A percentile compares a stretch with the other conserved stretches of the same genome.
Evolutionary conservation across 768 basidiomycete genomes (phyloP).

Genomic region (Pleurotus cornucopiae): DNA sequence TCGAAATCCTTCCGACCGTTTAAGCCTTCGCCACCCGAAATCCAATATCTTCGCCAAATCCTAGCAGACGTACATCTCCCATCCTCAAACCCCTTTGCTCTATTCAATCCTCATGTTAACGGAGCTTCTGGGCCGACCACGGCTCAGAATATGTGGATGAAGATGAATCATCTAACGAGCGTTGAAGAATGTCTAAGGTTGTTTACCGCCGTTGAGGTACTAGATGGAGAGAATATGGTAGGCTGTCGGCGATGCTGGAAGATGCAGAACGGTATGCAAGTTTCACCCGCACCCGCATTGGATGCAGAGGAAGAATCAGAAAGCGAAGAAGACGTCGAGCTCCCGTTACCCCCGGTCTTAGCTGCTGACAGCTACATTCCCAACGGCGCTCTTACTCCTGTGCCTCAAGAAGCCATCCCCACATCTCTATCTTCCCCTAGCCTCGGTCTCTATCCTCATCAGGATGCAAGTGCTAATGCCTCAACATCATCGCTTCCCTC

Average conservation of each 20-base stretch:
- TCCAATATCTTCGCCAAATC: conserved; percentile 64
- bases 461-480: conserved; percentile 21
- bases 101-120: conserved; percentile 36
- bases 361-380: neutral
- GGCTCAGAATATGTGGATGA: conserved; percentile 38
- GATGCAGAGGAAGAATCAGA: conserved; percentile 25
- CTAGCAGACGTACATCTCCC: conserved; percentile 54
- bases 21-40: conserved; percentile 52
- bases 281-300: conserved; percentile 16
- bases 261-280: conserved; percentile 66
- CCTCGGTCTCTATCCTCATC: conserved; percentile 27
- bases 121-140: conserved; percentile 11
- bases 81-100: conserved; percentile 41
- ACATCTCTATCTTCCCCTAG: conserved; percentile 38
- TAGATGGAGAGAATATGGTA: conserved; percentile 93
- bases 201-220: conserved; percentile 90
- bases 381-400: conserved; percentile 14
- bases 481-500: conserved; percentile 39
- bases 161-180: conserved; percentile 46
- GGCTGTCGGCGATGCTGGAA: conserved; percentile 96
- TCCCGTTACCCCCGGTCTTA: neutral
- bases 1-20: conserved; percentile 33
- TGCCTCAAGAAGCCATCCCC: conserved; percentile 23
- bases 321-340: conserved; percentile 23
- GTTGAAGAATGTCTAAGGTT: conserved; percentile 78